These are phyloP conservation scores for Myriosclerotinia scirpicola DNA, from an alignment of 2,329 filamentous ascomycete genomes.

Conservation along the genomic window DNA sequence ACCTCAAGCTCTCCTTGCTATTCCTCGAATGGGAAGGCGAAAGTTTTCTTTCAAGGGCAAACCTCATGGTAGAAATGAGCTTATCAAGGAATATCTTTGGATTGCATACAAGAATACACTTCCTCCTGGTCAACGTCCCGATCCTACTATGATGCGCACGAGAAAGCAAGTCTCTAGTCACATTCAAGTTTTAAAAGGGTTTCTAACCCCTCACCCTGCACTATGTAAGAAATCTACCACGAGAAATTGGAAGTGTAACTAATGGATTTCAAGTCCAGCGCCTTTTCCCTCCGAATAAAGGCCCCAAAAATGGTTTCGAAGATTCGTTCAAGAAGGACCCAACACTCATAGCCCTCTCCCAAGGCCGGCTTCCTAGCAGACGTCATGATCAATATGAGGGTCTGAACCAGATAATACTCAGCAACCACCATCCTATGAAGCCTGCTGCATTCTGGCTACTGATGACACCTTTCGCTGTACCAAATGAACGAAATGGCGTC, in stretches of 20 bases:
- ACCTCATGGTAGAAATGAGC: constrained; percentile 67
- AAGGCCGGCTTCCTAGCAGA: constrained; percentile 41
- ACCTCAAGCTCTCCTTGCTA: constrained; percentile 57
- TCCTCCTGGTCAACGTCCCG: constrained; percentile 48
- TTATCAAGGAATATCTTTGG: constrained; percentile 68
- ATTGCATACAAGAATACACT: constrained; percentile 46
- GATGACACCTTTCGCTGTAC: constrained; percentile 31
- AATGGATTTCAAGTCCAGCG: constrained; percentile 45
- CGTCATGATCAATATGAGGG: constrained; percentile 30
- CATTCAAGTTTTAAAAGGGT: constrained; percentile 69
- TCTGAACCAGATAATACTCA: constrained; percentile 25
- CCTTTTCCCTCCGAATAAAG: constrained; percentile 55
- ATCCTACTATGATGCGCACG: constrained; percentile 47
- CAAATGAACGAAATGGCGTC: constrained; percentile 28
- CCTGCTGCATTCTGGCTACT: constrained; percentile 37
- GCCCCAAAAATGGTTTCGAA: constrained; percentile 55
- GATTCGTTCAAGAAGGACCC: constrained; percentile 64
- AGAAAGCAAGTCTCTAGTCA: constrained; percentile 69
- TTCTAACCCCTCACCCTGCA: constrained; percentile 60
- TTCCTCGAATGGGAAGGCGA: constrained; percentile 64
- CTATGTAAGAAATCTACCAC: constrained; percentile 50
- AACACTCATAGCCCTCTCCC: constrained; percentile 60
- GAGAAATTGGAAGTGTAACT: constrained; percentile 19
- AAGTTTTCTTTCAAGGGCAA: constrained; percentile 66
- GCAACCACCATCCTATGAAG: constrained; percentile 28